Evolutionary conservation across 345 rosid genomes (phyloP).

Genomic region (Hypericum perforatum): DNA sequence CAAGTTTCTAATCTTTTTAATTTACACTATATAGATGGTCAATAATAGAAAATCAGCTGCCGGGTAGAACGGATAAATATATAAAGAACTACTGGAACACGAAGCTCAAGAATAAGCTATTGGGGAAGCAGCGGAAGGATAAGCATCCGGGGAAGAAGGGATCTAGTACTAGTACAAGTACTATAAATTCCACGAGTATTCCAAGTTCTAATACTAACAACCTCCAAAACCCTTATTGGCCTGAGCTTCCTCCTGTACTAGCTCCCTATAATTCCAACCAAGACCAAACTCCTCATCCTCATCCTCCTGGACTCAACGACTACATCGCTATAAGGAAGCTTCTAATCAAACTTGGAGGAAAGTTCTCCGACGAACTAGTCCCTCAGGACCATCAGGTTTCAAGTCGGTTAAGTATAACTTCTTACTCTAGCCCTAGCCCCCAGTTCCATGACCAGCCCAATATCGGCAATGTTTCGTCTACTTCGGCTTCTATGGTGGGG

Average conservation of each 20-base stretch:
- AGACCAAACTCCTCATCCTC: conserved; percentile 12
- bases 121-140: conserved; percentile 24
- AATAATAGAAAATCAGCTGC: conserved; percentile 23
- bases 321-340: conserved; percentile 41
- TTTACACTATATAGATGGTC: conserved; percentile 16
- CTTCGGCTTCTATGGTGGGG: too few relatives aligned
- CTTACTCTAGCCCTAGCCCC: too few relatives aligned
- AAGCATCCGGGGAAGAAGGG: conserved; percentile 22
- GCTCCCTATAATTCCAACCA: conserved; percentile 25
- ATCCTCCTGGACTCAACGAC: conserved; percentile 16
- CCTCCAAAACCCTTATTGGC: conserved; percentile 33
- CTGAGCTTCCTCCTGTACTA: conserved; percentile 28
- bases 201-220: conserved; percentile 9
- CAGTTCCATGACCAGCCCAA: too few relatives aligned
- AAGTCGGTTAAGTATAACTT: too few relatives aligned
- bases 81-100: conserved; percentile 32
- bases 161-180: conserved; percentile 14
- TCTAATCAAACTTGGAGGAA: conserved; percentile 56
- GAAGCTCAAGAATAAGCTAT: conserved; percentile 23
- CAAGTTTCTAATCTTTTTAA: too few relatives aligned
- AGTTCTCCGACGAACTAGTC: conserved; percentile 16
- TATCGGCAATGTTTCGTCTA: too few relatives aligned
- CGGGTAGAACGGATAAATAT: conserved; percentile 27
- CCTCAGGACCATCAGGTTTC: too few relatives aligned
- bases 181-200: too few relatives aligned